phyloP scores from a whole-genome alignment of 1,284 basidiomycete genomes.

The Ustilago xerochloae region DNA sequence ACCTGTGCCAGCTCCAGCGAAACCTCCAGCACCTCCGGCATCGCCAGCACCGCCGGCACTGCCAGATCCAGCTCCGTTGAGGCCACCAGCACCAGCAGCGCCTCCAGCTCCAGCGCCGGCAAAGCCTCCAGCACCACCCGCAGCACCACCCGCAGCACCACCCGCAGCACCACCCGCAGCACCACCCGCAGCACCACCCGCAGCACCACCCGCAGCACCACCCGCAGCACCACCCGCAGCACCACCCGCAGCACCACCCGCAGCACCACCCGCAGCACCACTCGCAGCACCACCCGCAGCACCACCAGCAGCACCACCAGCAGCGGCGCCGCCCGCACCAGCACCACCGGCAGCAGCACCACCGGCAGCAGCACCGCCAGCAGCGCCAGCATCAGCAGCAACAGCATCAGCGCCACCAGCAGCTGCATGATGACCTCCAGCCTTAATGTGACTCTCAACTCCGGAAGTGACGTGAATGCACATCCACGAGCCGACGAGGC shows the following conservation, averaged over 20 bases:
- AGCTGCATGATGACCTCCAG: conserved; percentile 1
- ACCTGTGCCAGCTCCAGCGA: not conserved
- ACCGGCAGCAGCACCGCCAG: not conserved
- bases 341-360: not conserved
- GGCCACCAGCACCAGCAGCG: not conserved
- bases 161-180: not conserved
- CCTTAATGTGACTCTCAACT: not conserved
- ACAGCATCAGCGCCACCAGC: not conserved
- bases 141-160: not conserved
- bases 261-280: not conserved
- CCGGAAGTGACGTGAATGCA: conserved; percentile 31
- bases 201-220: not conserved
- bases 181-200: not conserved
- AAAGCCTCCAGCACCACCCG: not conserved
- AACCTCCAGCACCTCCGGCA: not conserved
- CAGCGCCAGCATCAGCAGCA: not conserved
- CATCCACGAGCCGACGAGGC: conserved; percentile 27
- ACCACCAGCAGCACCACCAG: conserved; percentile 7
- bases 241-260: not conserved
- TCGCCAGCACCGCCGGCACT: not conserved
- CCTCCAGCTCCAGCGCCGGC: not conserved
- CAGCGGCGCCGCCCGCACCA: not conserved
- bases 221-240: not conserved
- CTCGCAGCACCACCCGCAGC: not conserved
- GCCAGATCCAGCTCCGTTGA: conserved; percentile 5